These are phyloP conservation scores for Neonothopanus nambi DNA, from an alignment of 1,284 basidiomycete genomes.

Conservation along the genomic window DNA sequence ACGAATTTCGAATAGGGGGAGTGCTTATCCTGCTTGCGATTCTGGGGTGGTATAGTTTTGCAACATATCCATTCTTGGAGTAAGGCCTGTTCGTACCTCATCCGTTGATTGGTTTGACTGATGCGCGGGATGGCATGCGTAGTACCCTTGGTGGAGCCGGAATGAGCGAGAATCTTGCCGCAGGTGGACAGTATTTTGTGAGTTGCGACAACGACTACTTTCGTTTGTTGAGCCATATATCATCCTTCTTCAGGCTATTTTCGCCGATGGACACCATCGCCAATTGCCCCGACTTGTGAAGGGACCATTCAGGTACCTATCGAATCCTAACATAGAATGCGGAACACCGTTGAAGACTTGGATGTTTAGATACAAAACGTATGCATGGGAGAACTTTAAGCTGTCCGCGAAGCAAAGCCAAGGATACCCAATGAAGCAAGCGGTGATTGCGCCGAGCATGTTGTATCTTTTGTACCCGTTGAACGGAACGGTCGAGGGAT, in stretches of 20 bases:
- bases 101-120: not conserved
- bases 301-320: conserved; percentile 6
- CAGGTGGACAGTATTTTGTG: conserved; percentile 10
- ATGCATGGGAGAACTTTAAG: conserved; percentile 8
- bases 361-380: conserved; percentile 1
- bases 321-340: not conserved
- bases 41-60: conserved; percentile 2
- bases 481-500: not conserved
- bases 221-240: not conserved
- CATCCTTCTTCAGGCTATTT: conserved; percentile 1
- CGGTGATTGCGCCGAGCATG: conserved; percentile 10
- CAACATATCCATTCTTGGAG: conserved; percentile 8
- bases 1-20: not conserved
- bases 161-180: not conserved
- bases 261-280: conserved; percentile 7
- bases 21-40: not conserved
- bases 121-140: too few relatives aligned
- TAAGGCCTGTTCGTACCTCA: too few relatives aligned
- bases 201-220: too few relatives aligned
- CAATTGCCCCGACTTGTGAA: conserved; percentile 2
- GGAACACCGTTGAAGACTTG: not conserved
- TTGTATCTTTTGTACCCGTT: conserved; percentile 9
- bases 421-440: conserved; percentile 9
- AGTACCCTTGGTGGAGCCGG: conserved; percentile 6
- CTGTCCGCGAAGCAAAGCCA: not conserved